Conservation (phyloP, 2,329 filamentous ascomycete species). For the Dothideomycetidae sp. region DNA sequence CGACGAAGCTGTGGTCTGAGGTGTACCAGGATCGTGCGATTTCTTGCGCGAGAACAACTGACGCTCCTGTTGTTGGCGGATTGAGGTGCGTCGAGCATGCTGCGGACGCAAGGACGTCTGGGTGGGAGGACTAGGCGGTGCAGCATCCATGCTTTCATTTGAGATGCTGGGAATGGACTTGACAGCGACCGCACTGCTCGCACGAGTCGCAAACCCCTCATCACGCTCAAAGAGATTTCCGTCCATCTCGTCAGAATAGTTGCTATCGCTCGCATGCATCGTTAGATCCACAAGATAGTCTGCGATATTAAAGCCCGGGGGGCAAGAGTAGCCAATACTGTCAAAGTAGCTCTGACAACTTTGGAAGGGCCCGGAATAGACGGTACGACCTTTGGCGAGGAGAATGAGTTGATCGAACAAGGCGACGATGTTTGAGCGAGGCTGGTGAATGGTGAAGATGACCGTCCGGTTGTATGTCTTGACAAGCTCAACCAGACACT, state of each 20-base stretch:
- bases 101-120: conserved; percentile 52
- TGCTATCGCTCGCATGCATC: conserved; percentile 62
- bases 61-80: conserved; percentile 74
- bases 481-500: conserved; percentile 85
- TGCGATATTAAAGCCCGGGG: conserved; percentile 94
- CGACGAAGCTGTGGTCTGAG: conserved; percentile 37
- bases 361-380: conserved; percentile 83
- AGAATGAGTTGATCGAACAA: conserved; percentile 91
- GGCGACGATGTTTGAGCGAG: conserved; percentile 93
- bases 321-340: conserved; percentile 78
- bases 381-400: conserved; percentile 72
- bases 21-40: conserved; percentile 33
- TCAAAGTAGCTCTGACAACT: conserved; percentile 90
- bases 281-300: conserved; percentile 95
- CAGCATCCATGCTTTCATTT: conserved; percentile 53
- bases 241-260: conserved; percentile 24
- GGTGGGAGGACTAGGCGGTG: conserved; percentile 27
- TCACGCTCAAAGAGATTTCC: conserved; percentile 39
- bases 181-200: conserved; percentile 74
- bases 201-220: conserved; percentile 52
- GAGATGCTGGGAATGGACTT: conserved; percentile 83
- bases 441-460: conserved; percentile 96
- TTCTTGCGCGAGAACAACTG: conserved; percentile 80
- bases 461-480: conserved; percentile 96
- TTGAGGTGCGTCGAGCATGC: conserved; percentile 59